These are phyloP conservation scores for Corymbia calophylla DNA, from an alignment of 441 rosid species.

Conservation along the genomic window DNA sequence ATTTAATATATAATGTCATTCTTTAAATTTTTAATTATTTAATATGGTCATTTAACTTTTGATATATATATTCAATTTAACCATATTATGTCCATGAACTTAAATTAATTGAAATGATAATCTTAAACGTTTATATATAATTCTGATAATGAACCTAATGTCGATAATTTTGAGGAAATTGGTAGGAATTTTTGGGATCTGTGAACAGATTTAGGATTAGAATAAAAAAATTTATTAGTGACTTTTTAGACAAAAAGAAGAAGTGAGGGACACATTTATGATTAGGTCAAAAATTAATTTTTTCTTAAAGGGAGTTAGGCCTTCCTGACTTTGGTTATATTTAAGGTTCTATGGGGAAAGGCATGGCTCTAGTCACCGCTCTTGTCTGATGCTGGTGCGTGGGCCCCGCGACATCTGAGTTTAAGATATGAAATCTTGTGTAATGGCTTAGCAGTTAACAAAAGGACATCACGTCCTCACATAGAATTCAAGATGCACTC, in stretches of 20 bases:
- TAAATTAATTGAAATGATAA: no score
- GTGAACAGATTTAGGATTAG: background rate
- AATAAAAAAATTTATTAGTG: background rate
- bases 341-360: background rate
- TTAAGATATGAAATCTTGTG: no score
- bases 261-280: background rate
- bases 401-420: background rate
- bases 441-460: no score
- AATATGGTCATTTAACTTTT: no score
- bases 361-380: background rate
- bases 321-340: background rate
- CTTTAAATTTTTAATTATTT: no score
- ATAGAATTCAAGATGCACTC: no score
- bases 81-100: no score
- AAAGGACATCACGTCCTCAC: no score
- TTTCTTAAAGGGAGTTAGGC: background rate
- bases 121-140: fast-evolving
- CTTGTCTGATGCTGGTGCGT: background rate
- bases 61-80: no score
- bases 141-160: background rate
- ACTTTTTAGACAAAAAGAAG: background rate
- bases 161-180: background rate
- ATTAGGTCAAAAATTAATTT: background rate
- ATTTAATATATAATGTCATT: no score
- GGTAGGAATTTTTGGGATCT: no score